Conservation (phyloP, 768 basidiomycete species). For the Mycena capillaripes region DNA sequence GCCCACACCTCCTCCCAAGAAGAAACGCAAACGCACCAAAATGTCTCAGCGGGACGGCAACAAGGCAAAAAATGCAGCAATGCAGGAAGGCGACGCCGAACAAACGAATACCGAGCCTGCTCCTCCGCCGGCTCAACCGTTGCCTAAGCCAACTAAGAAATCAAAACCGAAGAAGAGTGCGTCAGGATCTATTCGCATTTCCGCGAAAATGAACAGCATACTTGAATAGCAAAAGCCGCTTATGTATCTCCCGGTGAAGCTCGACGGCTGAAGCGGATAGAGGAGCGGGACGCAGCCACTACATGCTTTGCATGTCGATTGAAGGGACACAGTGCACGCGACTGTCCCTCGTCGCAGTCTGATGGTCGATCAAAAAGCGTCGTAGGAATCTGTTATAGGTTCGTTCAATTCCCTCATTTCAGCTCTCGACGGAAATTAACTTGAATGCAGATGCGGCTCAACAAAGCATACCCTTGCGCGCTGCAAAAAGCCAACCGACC, state of each 20-base stretch:
- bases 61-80: conserved; percentile 35
- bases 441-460: conserved; percentile 79
- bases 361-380: conserved; percentile 41
- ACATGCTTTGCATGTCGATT: conserved; percentile 91
- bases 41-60: conserved; percentile 59
- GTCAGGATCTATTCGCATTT: neutral
- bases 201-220: conserved; percentile 29
- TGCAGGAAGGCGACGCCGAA: conserved; percentile 12
- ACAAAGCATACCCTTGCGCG: conserved; percentile 81
- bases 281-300: conserved; percentile 68
- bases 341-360: conserved; percentile 72
- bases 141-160: neutral
- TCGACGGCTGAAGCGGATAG: conserved; percentile 74
- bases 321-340: conserved; percentile 85
- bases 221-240: conserved; percentile 36
- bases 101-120: conserved; percentile 36
- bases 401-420: conserved; percentile 37
- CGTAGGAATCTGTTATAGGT: conserved; percentile 83
- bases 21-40: conserved; percentile 72
- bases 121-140: conserved; percentile 13
- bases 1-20: conserved; percentile 55
- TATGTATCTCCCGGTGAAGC: conserved; percentile 61
- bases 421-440: neutral
- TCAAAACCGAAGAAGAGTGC: conserved; percentile 27
- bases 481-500: conserved; percentile 77